Conservation (phyloP, 2,329 filamentous ascomycete species). For the Pseudocercospora crystallina region DNA sequence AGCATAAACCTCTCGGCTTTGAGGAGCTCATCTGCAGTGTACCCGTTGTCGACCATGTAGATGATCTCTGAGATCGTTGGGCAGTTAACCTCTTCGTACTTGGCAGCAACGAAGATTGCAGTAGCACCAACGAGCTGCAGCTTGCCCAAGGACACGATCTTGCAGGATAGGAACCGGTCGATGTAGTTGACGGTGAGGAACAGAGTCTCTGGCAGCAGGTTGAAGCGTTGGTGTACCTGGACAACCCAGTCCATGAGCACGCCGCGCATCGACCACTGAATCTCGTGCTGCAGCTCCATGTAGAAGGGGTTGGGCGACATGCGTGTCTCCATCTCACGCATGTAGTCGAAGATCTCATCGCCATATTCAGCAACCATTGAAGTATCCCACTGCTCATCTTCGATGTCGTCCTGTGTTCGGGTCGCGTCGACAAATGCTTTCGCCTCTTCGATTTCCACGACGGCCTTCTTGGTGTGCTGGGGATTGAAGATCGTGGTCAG, state of each 20-base stretch:
- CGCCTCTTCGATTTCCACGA: slow-evolving; percentile 70
- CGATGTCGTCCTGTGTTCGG: slow-evolving; percentile 69
- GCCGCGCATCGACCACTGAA: slow-evolving; percentile 98
- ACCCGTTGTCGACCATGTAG: slow-evolving; percentile 96
- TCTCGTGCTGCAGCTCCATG: slow-evolving; percentile 94
- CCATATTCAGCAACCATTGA: slow-evolving; percentile 98
- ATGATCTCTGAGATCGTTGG: slow-evolving; percentile 93
- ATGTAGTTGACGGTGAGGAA: slow-evolving; percentile 97
- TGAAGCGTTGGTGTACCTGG: slow-evolving; percentile 91
- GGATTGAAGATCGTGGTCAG: slow-evolving; percentile 62
- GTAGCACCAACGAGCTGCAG: slow-evolving; percentile 95
- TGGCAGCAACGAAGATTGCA: slow-evolving; percentile 91
- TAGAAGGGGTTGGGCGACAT: slow-evolving; percentile 89
- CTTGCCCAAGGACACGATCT: slow-evolving; percentile 92
- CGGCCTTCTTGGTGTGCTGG: slow-evolving; percentile 66
- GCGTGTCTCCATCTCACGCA: slow-evolving; percentile 80
- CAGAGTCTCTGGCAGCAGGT: slow-evolving; percentile 86
- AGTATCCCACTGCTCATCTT: slow-evolving; percentile 88
- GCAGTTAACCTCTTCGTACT: slow-evolving; percentile 99
- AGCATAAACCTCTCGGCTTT: slow-evolving; percentile 99
- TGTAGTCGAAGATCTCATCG: slow-evolving; percentile 92
- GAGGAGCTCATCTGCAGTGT: slow-evolving; percentile 85
- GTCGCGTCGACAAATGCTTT: slow-evolving; percentile 66
- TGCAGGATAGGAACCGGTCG: slow-evolving; percentile 90
- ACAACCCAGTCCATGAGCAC: slow-evolving; percentile 98